These are phyloP conservation scores for Glomus cerebriforme DNA, from an alignment of 192 early-diverging fungal species.

Conservation along the genomic window DNA sequence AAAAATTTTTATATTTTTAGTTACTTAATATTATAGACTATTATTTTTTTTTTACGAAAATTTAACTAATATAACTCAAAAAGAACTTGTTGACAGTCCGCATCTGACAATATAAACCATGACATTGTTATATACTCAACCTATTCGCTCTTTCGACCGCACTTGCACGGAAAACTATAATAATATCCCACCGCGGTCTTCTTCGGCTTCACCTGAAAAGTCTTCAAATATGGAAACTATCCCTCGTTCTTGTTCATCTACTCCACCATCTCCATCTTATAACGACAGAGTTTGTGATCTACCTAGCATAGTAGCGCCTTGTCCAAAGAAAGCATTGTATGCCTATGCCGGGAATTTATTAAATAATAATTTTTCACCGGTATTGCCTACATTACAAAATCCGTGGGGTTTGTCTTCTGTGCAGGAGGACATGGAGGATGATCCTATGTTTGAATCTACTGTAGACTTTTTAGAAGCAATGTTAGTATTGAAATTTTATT, in stretches of 20 bases:
- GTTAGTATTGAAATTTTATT: not conserved
- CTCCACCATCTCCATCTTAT: not conserved
- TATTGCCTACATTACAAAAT: not conserved
- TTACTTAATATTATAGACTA: no score
- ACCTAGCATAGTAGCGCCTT: slow-evolving; percentile 9
- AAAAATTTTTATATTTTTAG: not conserved
- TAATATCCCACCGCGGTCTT: slow-evolving; percentile 3
- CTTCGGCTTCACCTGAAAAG: not conserved
- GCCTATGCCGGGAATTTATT: not conserved
- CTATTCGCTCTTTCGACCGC: slow-evolving; percentile 11
- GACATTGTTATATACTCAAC: slow-evolving; percentile 22
- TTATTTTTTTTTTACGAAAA: not conserved
- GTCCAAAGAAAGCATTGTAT: slow-evolving; percentile 16
- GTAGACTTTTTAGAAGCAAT: not conserved
- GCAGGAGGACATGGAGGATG: slow-evolving; percentile 13
- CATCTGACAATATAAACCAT: not conserved
- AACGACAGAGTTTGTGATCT: slow-evolving; percentile 8
- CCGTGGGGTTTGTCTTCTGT: slow-evolving; percentile 17
- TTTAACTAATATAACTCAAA: not conserved
- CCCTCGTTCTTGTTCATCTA: not conserved
- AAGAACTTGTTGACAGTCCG: slow-evolving; percentile 10
- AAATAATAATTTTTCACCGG: not conserved
- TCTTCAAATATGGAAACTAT: not conserved
- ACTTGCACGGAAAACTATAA: slow-evolving; percentile 18
- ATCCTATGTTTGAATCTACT: not conserved